These are phyloP conservation scores for Calonectria honghensis DNA, from an alignment of 2,329 filamentous ascomycete species.

Conservation along the genomic window DNA sequence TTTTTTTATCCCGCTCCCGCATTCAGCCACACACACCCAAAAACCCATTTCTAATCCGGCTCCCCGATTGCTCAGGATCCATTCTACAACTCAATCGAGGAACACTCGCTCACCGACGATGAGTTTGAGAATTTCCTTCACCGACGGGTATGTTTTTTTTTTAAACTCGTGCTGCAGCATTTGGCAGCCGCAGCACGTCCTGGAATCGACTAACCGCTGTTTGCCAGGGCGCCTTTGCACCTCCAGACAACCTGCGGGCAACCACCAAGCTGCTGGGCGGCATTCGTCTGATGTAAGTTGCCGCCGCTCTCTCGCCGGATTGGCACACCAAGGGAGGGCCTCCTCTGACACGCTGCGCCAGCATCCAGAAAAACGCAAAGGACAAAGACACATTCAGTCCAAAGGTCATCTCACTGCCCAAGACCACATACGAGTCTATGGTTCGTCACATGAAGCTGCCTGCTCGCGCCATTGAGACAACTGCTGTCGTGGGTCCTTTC, in stretches of 20 bases:
- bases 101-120: constrained; percentile 70
- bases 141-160: constrained; percentile 64
- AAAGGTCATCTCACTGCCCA: constrained; percentile 71
- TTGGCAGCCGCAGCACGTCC: background rate
- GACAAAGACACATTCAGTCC: constrained; percentile 76
- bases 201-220: background rate
- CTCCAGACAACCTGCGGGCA: constrained; percentile 63
- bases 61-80: constrained; percentile 64
- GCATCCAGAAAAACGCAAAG: constrained; percentile 73
- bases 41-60: background rate
- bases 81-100: constrained; percentile 69
- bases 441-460: constrained; percentile 72
- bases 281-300: constrained; percentile 72
- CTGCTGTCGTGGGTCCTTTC: constrained; percentile 76
- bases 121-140: constrained; percentile 76
- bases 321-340: background rate
- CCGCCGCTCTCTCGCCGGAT: constrained; percentile 27
- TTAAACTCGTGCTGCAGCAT: background rate
- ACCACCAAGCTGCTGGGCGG: constrained; percentile 69
- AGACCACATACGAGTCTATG: constrained; percentile 73
- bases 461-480: constrained; percentile 75
- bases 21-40: background rate
- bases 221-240: constrained; percentile 72
- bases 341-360: constrained; percentile 51
- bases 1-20: constrained; percentile 3